These are phyloP conservation scores for Cyberlindnera misumaiensis DNA, from an alignment of 805 yeast genomes.

Conservation along the genomic window DNA sequence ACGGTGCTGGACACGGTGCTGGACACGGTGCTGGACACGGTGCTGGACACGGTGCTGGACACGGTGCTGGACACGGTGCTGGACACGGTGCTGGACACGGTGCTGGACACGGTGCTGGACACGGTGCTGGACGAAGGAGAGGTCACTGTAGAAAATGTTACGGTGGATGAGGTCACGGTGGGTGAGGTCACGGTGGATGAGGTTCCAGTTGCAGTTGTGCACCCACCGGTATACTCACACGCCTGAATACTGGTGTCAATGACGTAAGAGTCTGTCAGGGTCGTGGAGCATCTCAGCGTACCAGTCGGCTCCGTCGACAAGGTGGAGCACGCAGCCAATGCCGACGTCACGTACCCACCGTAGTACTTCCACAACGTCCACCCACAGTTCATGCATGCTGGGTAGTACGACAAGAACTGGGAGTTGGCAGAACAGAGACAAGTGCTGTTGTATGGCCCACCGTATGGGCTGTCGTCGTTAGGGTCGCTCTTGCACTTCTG, in stretches of 20 bases:
- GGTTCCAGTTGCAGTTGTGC: conserved; percentile 26
- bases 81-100: conserved; percentile 1
- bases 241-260: conserved; percentile 5
- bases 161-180: no score
- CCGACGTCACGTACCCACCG: conserved; percentile 19
- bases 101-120: conserved; percentile 1
- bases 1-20: conserved; percentile 1
- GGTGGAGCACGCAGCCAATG: conserved; percentile 21
- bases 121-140: conserved; percentile 2
- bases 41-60: conserved; percentile 1
- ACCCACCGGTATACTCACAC: conserved; percentile 32
- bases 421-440: conserved; percentile 14
- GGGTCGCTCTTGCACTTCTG: conserved; percentile 17
- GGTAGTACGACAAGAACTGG: conserved; percentile 20
- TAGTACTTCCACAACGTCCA: conserved; percentile 31
- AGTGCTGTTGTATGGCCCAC: conserved; percentile 8
- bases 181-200: no score
- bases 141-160: conserved; percentile 3
- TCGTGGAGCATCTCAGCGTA: conserved; percentile 22
- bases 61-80: conserved; percentile 1
- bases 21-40: conserved; percentile 1
- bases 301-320: conserved; percentile 27
- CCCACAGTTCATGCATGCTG: conserved; percentile 29
- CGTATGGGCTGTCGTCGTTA: conserved; percentile 2
- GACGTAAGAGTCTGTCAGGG: conserved; percentile 11